These are phyloP conservation scores for Prunus yedoensis DNA, from an alignment of 331 rosid species.

Conservation along the genomic window DNA sequence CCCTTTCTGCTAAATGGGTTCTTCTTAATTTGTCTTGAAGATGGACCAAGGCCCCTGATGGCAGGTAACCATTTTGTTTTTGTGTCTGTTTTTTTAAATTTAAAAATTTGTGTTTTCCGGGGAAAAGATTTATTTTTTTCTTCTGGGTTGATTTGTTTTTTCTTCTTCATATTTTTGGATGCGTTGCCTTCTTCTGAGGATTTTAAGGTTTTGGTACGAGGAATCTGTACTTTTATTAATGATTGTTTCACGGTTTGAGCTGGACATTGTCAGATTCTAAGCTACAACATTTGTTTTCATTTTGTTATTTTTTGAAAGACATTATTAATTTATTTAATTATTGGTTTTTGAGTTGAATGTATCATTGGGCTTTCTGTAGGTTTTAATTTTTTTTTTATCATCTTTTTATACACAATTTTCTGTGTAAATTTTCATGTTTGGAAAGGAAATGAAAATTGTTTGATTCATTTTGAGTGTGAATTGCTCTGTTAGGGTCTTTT, in stretches of 20 bases:
- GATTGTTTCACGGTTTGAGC: slow-evolving; percentile 24
- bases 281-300: background rate
- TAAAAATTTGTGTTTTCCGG: background rate
- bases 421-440: slow-evolving; percentile 2
- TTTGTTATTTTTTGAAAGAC: background rate
- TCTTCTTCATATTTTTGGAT: background rate
- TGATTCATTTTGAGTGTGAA: background rate
- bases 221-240: slow-evolving; percentile 26
- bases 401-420: background rate
- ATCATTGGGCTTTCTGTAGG: background rate
- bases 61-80: slow-evolving; percentile 44
- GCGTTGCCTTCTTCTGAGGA: background rate
- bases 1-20: slow-evolving; percentile 12
- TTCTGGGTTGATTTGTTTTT: slow-evolving; percentile 2
- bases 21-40: slow-evolving; percentile 15
- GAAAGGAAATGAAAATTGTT: background rate
- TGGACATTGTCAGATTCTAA: slow-evolving; percentile 33
- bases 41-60: slow-evolving; percentile 31
- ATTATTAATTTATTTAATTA: background rate
- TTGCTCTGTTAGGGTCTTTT: slow-evolving; percentile 21
- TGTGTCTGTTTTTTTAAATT: background rate
- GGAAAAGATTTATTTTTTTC: background rate
- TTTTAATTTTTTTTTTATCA: background rate
- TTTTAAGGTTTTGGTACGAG: slow-evolving; percentile 20
- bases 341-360: too few species aligned